Evolutionary conservation across 2,329 filamentous ascomycete species (phyloP).

Genomic region (Botrytis deweyae): DNA sequence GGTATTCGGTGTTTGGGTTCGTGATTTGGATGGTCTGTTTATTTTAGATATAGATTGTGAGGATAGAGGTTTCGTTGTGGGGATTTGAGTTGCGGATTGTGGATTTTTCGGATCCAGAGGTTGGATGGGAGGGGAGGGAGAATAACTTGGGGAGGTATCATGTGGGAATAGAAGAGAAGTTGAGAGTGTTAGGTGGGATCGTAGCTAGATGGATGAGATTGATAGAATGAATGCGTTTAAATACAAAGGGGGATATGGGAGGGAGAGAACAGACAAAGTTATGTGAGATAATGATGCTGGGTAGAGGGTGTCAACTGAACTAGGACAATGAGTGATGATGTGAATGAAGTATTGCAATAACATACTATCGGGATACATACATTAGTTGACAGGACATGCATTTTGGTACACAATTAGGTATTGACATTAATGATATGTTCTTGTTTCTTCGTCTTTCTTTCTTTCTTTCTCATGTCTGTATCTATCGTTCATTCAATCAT

Average conservation of each 20-base stretch:
- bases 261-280: not conserved
- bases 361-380: not conserved
- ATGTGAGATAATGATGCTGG: not conserved
- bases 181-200: not conserved
- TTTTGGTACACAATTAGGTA: not conserved
- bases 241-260: not conserved
- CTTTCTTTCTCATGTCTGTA: not conserved
- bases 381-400: not conserved
- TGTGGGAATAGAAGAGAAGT: not conserved
- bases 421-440: conserved; percentile 1
- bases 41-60: not conserved
- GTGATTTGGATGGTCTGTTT: not conserved
- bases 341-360: not conserved
- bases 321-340: not conserved
- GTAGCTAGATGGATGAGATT: not conserved
- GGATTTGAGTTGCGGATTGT: not conserved
- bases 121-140: not conserved
- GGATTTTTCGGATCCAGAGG: not conserved
- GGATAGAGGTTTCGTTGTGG: not conserved
- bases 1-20: not conserved
- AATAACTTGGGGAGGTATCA: not conserved
- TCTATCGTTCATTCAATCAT: not conserved
- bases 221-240: not conserved
- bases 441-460: not conserved
- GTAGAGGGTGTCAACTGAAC: not conserved